Conservation (phyloP, 371 early-diverging fungal species). For the Zopfochytrium polystomum region DNA sequence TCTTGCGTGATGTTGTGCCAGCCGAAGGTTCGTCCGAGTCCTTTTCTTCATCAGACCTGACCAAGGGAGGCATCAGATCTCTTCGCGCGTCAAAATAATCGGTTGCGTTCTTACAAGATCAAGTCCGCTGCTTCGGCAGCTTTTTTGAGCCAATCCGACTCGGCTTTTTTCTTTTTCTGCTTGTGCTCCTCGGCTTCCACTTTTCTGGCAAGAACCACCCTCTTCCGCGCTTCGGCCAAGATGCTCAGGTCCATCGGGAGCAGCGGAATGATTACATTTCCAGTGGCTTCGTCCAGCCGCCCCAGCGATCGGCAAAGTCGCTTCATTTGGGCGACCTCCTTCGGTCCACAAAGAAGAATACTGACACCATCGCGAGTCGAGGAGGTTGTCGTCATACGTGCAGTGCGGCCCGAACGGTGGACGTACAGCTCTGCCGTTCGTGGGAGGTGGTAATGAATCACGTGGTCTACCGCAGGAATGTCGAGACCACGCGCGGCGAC, state of each 20-base stretch:
- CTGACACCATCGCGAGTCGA: slow-evolving; percentile 75
- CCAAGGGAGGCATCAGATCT: background rate
- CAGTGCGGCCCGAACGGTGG: slow-evolving; percentile 95
- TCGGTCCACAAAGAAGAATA: slow-evolving; percentile 75
- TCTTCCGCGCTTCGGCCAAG: slow-evolving; percentile 59
- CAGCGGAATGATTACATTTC: too few species aligned
- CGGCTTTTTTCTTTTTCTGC: slow-evolving; percentile 63
- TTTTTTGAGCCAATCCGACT: slow-evolving; percentile 80
- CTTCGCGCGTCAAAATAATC: slow-evolving; percentile 71
- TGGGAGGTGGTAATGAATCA: slow-evolving; percentile 98
- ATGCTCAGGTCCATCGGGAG: slow-evolving; percentile 69
- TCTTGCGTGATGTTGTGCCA: background rate
- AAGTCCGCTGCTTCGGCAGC: slow-evolving; percentile 84
- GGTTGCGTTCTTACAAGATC: too few species aligned
- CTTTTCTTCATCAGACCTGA: background rate
- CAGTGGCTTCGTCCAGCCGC: too few species aligned
- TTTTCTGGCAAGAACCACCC: slow-evolving; percentile 71
- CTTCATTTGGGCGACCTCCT: slow-evolving; percentile 73
- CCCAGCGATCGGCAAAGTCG: slow-evolving; percentile 73
- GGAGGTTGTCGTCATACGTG: too few species aligned
- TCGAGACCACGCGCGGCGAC: slow-evolving; percentile 92
- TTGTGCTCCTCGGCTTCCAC: slow-evolving; percentile 78
- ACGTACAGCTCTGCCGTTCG: slow-evolving; percentile 72
- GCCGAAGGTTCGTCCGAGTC: background rate
- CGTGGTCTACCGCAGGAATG: slow-evolving; percentile 93